Evolutionary conservation across 495 filamentous ascomycete genomes (phyloP).

Genomic region (Thermothielavioides terrestris): DNA sequence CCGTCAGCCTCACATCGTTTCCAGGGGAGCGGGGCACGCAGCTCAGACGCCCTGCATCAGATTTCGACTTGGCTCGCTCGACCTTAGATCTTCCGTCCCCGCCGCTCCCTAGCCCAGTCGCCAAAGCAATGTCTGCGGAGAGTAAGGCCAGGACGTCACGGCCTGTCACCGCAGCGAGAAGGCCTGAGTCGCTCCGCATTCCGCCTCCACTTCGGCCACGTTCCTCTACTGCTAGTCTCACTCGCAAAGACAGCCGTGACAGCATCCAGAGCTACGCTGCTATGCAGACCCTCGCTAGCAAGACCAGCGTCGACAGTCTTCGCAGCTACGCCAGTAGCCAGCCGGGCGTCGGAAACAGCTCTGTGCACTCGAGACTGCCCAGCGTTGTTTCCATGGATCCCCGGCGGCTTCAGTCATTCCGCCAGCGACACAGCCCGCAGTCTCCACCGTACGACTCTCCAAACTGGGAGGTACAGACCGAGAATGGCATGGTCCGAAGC

Average conservation of each 20-base stretch:
- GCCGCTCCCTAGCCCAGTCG: constrained; percentile 18
- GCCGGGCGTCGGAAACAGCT: neutral
- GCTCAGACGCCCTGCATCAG: neutral
- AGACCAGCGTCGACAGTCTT: constrained; percentile 29
- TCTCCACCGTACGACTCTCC: constrained; percentile 10
- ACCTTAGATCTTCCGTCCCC: constrained; percentile 18
- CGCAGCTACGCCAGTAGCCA: constrained; percentile 18
- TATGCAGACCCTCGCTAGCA: constrained; percentile 16
- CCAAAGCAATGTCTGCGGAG: constrained; percentile 19
- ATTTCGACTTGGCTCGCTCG: constrained; percentile 1
- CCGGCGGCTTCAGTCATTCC: constrained; percentile 17
- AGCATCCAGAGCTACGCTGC: constrained; percentile 23
- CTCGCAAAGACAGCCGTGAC: constrained; percentile 28
- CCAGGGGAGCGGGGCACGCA: constrained; percentile 6
- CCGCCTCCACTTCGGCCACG: constrained; percentile 32
- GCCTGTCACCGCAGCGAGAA: constrained; percentile 29
- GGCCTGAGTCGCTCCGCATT: constrained; percentile 29
- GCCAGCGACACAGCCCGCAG: constrained; percentile 10
- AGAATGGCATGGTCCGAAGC: constrained; percentile 22
- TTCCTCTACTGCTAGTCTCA: constrained; percentile 27
- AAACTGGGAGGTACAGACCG: constrained; percentile 25
- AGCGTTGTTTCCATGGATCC: constrained; percentile 15
- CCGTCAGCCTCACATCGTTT: constrained; percentile 18
- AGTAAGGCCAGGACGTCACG: constrained; percentile 19
- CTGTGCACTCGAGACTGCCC: neutral